Base-by-base conservation (phyloP, 768 basidiomycete species). In the Boletus coccyginus region DNA sequence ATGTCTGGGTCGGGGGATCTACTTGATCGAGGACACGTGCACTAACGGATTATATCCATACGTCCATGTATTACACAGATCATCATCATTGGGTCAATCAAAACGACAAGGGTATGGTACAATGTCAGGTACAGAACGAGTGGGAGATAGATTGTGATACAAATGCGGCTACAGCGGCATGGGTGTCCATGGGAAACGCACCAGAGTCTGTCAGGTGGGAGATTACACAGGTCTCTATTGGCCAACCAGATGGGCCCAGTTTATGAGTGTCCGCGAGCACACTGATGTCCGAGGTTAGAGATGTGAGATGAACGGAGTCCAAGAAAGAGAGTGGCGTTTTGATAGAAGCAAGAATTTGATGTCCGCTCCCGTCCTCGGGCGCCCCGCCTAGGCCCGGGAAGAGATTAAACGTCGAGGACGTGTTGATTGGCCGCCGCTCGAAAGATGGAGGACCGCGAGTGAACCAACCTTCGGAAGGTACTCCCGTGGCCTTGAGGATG, bases 361-460 rank as follows among this genome's bases (percentile, higher is more conserved):
- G 56, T 62, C 70, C 68, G 58, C 49, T 48, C 39, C 27, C 42
- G 43, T 60, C 52, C n/a, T 52, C 53, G 44, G 53, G 45, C 35
- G 47, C 39, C 10, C 49, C 24, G 21, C 46, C n/a, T n/a, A n/a
- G n/a, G 27, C 35, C 39, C 35, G 31, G 47, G 14, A 55, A 55
- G 57, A 40, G 44, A 55, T 71, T 35, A 69, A 31, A 67, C 69
- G 42, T 71, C 69, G 41, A 71, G 63, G 31, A 60, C 48, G 49
- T 70, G 62, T 51, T 61, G 65, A 50, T 56, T 62, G 29, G 44
- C 60, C 46, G 69, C 62, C 48, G 65, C 58, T 29, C 77, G 74
- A 66, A 80, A 73, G 52, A 78, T 70, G 53, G 75, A 73, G 48
- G 78, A 78, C 61, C 73, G 73, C 47, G 78, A 78, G 56, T 76